These are phyloP conservation scores for Noccaea bulbosa DNA, from an alignment of 345 rosid genomes.

Conservation along the genomic window DNA sequence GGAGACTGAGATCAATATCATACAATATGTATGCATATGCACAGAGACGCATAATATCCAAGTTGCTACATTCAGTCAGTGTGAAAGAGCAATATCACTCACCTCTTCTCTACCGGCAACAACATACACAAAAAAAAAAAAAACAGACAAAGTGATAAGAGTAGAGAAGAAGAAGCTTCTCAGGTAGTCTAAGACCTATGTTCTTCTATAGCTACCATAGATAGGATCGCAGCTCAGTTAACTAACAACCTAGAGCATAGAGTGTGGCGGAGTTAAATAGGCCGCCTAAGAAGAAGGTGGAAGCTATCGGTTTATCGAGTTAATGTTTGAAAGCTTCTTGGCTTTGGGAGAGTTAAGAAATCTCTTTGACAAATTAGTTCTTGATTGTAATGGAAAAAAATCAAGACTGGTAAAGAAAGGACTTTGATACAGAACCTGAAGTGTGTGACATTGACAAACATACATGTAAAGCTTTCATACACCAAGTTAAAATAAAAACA, in stretches of 20 bases:
- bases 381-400: background rate
- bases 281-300: background rate
- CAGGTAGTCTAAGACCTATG: slow-evolving; percentile 4
- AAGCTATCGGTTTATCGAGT: background rate
- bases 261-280: background rate
- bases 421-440: background rate
- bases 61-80: background rate
- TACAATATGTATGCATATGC: background rate
- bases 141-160: background rate
- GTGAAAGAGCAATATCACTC: slow-evolving; percentile 1
- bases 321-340: background rate
- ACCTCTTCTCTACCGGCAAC: background rate
- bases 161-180: background rate
- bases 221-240: background rate
- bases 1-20: background rate
- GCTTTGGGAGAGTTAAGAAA: background rate
- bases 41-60: background rate
- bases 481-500: background rate
- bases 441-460: too few relatives aligned
- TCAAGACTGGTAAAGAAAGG: background rate
- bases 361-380: background rate
- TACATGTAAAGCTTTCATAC: background rate
- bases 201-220: background rate
- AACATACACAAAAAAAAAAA: too few relatives aligned
- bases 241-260: slow-evolving; percentile 5